phyloP scores from a whole-genome alignment of 1,284 basidiomycete species.

The Ustilago nuda region DNA sequence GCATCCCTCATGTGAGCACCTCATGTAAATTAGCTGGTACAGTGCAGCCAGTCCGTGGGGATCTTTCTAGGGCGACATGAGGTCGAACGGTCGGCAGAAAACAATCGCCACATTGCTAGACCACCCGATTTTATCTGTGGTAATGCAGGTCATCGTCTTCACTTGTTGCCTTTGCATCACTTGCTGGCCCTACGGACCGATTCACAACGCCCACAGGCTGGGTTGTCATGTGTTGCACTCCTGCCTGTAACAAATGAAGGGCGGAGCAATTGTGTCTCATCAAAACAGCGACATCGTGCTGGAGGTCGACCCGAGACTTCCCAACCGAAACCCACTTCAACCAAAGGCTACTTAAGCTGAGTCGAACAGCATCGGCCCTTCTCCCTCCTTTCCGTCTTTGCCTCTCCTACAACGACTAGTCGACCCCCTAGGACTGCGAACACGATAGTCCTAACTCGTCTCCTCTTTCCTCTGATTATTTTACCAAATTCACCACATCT shows the following conservation, averaged over 20 bases:
- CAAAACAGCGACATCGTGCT: background rate
- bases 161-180: background rate
- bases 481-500: constrained; percentile 11
- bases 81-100: background rate
- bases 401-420: background rate
- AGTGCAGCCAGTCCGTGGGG: background rate
- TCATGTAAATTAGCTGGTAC: background rate
- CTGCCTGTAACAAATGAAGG: constrained; percentile 3
- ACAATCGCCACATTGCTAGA: background rate
- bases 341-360: background rate
- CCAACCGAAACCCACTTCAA: background rate
- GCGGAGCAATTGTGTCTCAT: background rate
- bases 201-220: background rate
- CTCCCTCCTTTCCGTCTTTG: background rate
- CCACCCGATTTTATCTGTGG: background rate
- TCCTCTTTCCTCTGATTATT: background rate
- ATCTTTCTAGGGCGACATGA: background rate
- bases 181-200: background rate
- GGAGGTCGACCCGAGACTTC: background rate
- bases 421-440: constrained; percentile 1
- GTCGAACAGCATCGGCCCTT: background rate
- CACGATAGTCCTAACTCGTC: background rate
- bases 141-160: background rate
- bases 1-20: background rate
- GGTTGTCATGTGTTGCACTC: background rate